Base-by-base conservation (phyloP, 2,329 filamentous ascomycete species). In the Ampelomyces quisqualis region DNA sequence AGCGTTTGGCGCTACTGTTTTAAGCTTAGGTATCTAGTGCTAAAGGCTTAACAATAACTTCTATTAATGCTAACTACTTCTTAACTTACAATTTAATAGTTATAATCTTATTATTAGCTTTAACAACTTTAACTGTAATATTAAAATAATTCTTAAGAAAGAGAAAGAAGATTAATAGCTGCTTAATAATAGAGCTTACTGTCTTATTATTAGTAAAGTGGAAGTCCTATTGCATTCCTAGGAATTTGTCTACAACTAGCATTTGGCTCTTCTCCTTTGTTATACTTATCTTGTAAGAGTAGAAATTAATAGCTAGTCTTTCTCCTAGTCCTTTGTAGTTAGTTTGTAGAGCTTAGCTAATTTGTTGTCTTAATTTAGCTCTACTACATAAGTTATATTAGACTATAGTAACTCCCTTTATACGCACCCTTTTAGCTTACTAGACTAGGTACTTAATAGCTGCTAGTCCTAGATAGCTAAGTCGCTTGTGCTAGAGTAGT, bases 21-120 rank as follows among this genome's bases (percentile, higher is more conserved):
- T n/a, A n/a, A n/a, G n/a, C 43, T 43, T 46, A 29, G 5, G 27
- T 49, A 41, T 49, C 30, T 27, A 21, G 43, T 20, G 31, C 40
- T 20, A 24, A 47, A 34, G 31, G 43, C 40, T 50, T 29, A 18
- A 47, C 7, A 26, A 7, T 30, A 24, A 50, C 42, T 10, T 7
- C 23, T 29, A 23, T 22, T 13, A 13, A 2, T 3, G 15, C 30
- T 15, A 11, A 34, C 38, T 28, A 46, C 20, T 22, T 14, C 11
- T 31, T 3, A 5, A 42, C 30, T 28, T 39, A 21, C 32, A 7
- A n/a, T 33, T 42, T 42, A 6, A 28, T 15, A 8, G 27, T 35
- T 7, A 26, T 26, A 17, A n/a, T n/a, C n/a, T n/a, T n/a, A n/a
- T n/a, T n/a, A n/a, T n/a, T n/a, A n/a, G n/a, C n/a, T n/a, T n/a